These are phyloP conservation scores for Clavispora fructus DNA, from an alignment of 805 yeast species.

Conservation along the genomic window DNA sequence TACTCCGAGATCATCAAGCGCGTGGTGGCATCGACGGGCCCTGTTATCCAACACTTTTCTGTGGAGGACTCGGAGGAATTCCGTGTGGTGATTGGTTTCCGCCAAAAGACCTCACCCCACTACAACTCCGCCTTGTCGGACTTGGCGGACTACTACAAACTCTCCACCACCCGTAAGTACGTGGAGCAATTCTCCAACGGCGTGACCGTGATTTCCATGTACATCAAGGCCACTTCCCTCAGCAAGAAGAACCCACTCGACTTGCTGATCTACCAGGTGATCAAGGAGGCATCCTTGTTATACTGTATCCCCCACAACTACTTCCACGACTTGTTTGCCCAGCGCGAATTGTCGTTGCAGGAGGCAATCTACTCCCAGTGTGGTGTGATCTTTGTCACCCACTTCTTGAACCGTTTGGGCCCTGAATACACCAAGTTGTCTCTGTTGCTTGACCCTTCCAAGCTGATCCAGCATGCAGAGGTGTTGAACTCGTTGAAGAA, in stretches of 20 bases:
- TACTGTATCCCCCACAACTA: conserved; percentile 86
- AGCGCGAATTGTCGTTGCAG: conserved; percentile 80
- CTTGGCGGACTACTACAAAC: conserved; percentile 82
- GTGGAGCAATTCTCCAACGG: conserved; percentile 93
- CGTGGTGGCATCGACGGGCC: conserved; percentile 77
- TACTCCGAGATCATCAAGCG: conserved; percentile 68
- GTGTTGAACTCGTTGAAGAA: conserved; percentile 76
- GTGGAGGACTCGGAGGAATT: conserved; percentile 77
- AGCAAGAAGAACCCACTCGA: conserved; percentile 48
- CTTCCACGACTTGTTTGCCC: conserved; percentile 68
- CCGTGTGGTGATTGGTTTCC: conserved; percentile 83
- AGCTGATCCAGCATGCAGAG: conserved; percentile 65
- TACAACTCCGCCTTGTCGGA: conserved; percentile 84
- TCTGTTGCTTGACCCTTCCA: conserved; percentile 55
- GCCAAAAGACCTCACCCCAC: conserved; percentile 76
- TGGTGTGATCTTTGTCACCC: conserved; percentile 87
- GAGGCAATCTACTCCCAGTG: conserved; percentile 93
- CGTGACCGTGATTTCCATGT: conserved; percentile 78
- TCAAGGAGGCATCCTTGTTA: conserved; percentile 88
- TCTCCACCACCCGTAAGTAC: conserved; percentile 81
- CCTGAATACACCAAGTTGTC: conserved; percentile 75
- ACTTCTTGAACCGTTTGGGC: conserved; percentile 90
- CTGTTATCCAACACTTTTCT: conserved; percentile 83
- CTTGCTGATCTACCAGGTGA: conserved; percentile 79
- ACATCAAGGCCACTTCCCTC: conserved; percentile 43